A percentile compares a stretch with the other conserved stretches of the same genome.
These are phyloP conservation scores for Xylariales sp. DNA, from an alignment of 2,329 filamentous ascomycete genomes.

Conservation along the genomic window DNA sequence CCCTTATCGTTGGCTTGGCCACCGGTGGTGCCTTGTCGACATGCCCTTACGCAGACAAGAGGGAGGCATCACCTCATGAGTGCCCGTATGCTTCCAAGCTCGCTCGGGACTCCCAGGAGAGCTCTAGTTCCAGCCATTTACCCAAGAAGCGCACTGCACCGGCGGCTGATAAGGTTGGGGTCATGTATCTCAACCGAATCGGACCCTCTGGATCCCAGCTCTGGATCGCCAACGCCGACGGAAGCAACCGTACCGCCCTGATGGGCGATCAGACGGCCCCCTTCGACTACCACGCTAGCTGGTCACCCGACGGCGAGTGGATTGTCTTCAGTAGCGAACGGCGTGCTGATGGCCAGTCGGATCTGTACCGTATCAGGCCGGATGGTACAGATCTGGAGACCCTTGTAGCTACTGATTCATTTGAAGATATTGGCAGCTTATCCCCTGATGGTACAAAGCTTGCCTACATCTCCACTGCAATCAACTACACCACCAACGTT, in stretches of 20 bases:
- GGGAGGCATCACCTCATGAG: background rate
- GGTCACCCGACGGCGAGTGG: slow-evolving; percentile 32
- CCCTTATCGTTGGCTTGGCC: background rate
- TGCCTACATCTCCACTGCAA: slow-evolving; percentile 35
- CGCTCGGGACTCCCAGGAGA: background rate
- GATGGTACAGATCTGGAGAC: slow-evolving; percentile 30
- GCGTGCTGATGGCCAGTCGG: slow-evolving; percentile 32
- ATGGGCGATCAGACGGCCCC: slow-evolving; percentile 17
- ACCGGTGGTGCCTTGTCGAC: background rate
- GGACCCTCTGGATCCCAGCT: slow-evolving; percentile 12
- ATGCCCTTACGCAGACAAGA: background rate
- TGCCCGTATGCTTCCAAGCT: slow-evolving; percentile 1
- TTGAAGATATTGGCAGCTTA: slow-evolving; percentile 30
- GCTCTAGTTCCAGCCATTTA: background rate
- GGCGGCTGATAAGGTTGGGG: slow-evolving; percentile 1
- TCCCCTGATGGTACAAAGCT: slow-evolving; percentile 31
- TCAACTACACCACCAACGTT: slow-evolving; percentile 30
- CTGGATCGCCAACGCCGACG: slow-evolving; percentile 31
- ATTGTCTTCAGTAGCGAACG: slow-evolving; percentile 35
- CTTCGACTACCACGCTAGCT: slow-evolving; percentile 35
- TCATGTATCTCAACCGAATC: slow-evolving; percentile 16
- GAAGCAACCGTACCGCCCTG: slow-evolving; percentile 29
- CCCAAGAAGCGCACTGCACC: background rate
- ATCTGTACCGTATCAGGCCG: slow-evolving; percentile 30
- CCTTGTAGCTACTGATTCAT: slow-evolving; percentile 25